phyloP scores from a whole-genome alignment of 2,329 filamentous ascomycete species.

The Alternaria conjuncta region DNA sequence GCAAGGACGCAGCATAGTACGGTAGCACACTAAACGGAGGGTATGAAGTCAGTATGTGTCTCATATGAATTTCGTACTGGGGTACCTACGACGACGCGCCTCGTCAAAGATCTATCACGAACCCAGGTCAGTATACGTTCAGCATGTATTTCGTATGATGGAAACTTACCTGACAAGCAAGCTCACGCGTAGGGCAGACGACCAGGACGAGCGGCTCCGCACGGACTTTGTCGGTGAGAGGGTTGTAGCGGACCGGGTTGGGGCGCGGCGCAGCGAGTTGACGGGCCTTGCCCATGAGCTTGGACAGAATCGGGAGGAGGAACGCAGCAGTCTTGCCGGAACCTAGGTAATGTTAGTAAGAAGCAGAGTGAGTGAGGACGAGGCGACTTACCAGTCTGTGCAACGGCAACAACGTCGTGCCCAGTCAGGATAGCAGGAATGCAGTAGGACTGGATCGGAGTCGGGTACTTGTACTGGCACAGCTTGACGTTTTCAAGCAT shows the following conservation, averaged over 20 bases:
- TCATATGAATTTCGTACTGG: background rate
- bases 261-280: constrained; percentile 82
- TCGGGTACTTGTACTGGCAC: constrained; percentile 74
- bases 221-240: constrained; percentile 60
- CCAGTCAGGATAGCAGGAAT: constrained; percentile 79
- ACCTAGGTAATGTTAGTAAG: constrained; percentile 60
- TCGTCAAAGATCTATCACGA: constrained; percentile 78
- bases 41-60: background rate
- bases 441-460: constrained; percentile 85
- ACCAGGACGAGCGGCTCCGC: constrained; percentile 90
- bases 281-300: constrained; percentile 94
- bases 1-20: constrained; percentile 90
- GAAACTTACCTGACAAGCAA: constrained; percentile 71
- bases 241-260: constrained; percentile 63
- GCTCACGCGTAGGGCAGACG: constrained; percentile 84
- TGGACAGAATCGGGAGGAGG: constrained; percentile 84
- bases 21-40: constrained; percentile 71
- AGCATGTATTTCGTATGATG: background rate
- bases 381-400: constrained; percentile 79
- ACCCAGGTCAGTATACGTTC: background rate
- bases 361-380: background rate
- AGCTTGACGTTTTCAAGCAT: constrained; percentile 80
- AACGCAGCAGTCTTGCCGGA: constrained; percentile 97
- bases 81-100: constrained; percentile 67
- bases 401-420: constrained; percentile 84